phyloP scores from a whole-genome alignment of 352 stramenopile genomes.

The Lagenidium giganteum region DNA sequence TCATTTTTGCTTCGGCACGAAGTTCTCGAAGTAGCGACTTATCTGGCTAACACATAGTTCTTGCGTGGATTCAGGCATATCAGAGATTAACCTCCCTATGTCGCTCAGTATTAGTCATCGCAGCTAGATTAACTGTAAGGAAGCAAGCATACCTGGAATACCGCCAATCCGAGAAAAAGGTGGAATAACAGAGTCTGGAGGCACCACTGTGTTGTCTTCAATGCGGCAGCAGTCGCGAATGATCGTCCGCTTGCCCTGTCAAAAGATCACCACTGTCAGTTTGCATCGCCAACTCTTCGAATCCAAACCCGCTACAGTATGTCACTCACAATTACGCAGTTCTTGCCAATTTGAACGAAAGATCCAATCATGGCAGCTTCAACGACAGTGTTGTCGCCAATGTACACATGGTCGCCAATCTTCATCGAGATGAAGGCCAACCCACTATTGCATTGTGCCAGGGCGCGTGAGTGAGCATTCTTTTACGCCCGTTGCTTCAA shows the following conservation, averaged over 20 bases:
- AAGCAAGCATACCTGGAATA: slow-evolving; percentile 46
- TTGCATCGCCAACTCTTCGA: no score
- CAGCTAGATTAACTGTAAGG: no score
- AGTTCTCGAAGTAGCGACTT: slow-evolving; percentile 71
- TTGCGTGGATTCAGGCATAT: slow-evolving; percentile 67
- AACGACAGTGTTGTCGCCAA: slow-evolving; percentile 54
- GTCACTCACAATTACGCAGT: slow-evolving; percentile 77
- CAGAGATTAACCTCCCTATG: slow-evolving; percentile 43
- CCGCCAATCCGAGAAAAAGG: slow-evolving; percentile 62
- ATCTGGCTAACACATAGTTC: slow-evolving; percentile 56
- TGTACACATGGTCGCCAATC: slow-evolving; percentile 67
- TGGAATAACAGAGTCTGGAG: slow-evolving; percentile 55
- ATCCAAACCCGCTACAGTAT: no score
- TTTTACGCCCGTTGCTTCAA: no score
- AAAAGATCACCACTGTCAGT: neutral
- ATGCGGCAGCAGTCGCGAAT: slow-evolving; percentile 74
- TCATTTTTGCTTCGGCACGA: slow-evolving; percentile 29
- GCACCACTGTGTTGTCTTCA: slow-evolving; percentile 62
- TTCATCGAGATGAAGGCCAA: slow-evolving; percentile 73
- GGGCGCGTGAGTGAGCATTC: slow-evolving; percentile 15
- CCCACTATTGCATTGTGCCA: no score
- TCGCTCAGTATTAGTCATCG: neutral
- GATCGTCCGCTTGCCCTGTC: slow-evolving; percentile 67
- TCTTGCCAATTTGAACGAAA: slow-evolving; percentile 70
- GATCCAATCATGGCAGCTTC: slow-evolving; percentile 73